Percentiles rank a stretch among this genome's conserved stretches.
Evolutionary conservation across 1,284 basidiomycete species (phyloP).

Genomic region (Hypsizygus ulmarius): DNA sequence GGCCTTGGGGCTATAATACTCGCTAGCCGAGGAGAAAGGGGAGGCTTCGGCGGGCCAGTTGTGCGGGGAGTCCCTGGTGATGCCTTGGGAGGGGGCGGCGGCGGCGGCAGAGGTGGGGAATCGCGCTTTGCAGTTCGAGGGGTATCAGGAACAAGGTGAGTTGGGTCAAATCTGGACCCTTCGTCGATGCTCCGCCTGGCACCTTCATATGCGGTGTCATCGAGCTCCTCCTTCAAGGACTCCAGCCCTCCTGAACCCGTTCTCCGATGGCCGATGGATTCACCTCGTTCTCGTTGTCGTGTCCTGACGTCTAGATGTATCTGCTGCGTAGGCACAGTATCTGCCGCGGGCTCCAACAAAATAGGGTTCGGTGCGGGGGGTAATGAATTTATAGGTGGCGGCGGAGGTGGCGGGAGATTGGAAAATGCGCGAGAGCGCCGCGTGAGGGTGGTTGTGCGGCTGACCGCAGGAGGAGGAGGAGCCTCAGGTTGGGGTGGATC

Average conservation of each 20-base stretch:
- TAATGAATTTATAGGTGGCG: slow-evolving; percentile 60
- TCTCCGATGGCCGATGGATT: slow-evolving; percentile 50
- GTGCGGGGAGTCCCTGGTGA: slow-evolving; percentile 37
- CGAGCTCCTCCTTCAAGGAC: slow-evolving; percentile 59
- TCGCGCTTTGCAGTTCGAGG: slow-evolving; percentile 43
- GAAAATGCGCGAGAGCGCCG: slow-evolving; percentile 54
- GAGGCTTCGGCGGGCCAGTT: slow-evolving; percentile 29
- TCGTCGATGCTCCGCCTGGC: slow-evolving; percentile 13
- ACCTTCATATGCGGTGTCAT: slow-evolving; percentile 22
- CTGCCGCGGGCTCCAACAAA: slow-evolving; percentile 27
- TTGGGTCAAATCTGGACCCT: slow-evolving; percentile 19
- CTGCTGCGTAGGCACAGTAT: slow-evolving; percentile 25
- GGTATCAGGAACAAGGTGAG: slow-evolving; percentile 32
- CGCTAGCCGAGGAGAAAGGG: slow-evolving; percentile 42
- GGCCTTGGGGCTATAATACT: slow-evolving; percentile 45
- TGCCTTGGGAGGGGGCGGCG: slow-evolving; percentile 49
- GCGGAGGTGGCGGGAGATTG: slow-evolving; percentile 60
- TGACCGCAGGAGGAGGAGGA: slow-evolving; percentile 8
- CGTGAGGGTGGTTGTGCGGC: slow-evolving; percentile 25
- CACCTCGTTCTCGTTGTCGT: slow-evolving; percentile 47
- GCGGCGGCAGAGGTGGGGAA: slow-evolving; percentile 64
- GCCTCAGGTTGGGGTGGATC: slow-evolving; percentile 26
- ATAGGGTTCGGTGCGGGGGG: slow-evolving; percentile 54
- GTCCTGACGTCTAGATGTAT: slow-evolving; percentile 34
- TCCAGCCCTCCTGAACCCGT: slow-evolving; percentile 57